Base-by-base conservation (phyloP, 2,329 filamentous ascomycete genomes). In the Xylaria sp. region DNA sequence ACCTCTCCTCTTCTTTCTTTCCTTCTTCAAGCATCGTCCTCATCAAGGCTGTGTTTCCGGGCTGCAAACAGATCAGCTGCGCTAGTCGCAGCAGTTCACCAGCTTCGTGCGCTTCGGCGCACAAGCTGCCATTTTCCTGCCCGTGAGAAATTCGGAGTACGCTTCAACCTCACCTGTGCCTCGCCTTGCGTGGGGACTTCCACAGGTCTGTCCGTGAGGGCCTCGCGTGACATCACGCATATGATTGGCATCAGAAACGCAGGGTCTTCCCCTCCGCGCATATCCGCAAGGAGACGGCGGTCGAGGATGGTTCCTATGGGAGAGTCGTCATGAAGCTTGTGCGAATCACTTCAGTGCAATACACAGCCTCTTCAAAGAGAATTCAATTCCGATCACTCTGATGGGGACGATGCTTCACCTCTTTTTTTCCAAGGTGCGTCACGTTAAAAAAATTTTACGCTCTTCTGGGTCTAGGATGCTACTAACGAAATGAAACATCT, bases 141-240 rank as follows among this genome's bases (percentile, higher is more conserved):
- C 94, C 93, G 93, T 94, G 93, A 93, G 93, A 96, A 96, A 96
- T 95, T 96, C 93, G 93, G 93, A 96, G 93, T 92, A 96, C 90
- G 94, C 92, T 94, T 93, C 92, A 93, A 77, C 80, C 78, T 72
- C 76, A 79, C 79, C 80, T 76, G 78, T 81, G 77, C 77, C 80
- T 83, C 78, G 80, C 81, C 82, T 78, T 78, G 80, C 77, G 77
- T 70, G 75, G 79, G 78, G 66, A 45, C 20, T 77, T 77, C 74
- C 76, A 80, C 75, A 78, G 84, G 83, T 85, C 93, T 92, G 91
- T 91, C 91, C 89, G 92, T 87, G 86, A 95, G 91, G 92, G 91
- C 87, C 91, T 91, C 88, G 88, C 92, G 91, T 92, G 91, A 92
- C 80, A 79, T 81, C 85, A 89, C 91, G 92, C 88, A 86, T 93